A percentile compares a stretch with the other conserved stretches of the same genome.
Evolutionary conservation across 2,329 filamentous ascomycete species (phyloP).

Genomic region (Verticillium longisporum): DNA sequence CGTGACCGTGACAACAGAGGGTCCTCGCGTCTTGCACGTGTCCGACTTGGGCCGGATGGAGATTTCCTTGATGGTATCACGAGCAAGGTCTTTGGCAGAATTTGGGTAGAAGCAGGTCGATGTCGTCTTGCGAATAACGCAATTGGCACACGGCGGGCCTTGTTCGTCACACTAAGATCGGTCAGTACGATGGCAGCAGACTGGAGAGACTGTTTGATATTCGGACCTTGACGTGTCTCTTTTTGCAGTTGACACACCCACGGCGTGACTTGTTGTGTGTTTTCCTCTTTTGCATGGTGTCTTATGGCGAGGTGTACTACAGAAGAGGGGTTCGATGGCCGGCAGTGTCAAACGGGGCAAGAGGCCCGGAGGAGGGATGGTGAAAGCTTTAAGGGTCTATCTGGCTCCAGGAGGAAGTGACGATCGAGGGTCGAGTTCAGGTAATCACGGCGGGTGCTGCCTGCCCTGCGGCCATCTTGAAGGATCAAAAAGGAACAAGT

Average conservation of each 20-base stretch:
- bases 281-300: constrained; percentile 2
- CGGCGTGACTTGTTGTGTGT: constrained; percentile 3
- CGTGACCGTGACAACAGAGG: neutral
- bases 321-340: constrained; percentile 8
- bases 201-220: neutral
- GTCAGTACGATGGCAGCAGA: neutral
- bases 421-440: neutral
- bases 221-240: constrained; percentile 3
- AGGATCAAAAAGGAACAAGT: neutral
- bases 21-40: neutral
- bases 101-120: neutral
- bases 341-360: no score
- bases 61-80: neutral
- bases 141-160: constrained; percentile 27
- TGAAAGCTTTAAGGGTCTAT: neutral
- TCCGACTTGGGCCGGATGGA: neutral
- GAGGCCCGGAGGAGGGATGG: neutral
- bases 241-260: constrained; percentile 1
- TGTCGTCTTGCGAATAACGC: constrained; percentile 15
- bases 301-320: neutral
- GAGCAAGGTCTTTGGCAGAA: neutral
- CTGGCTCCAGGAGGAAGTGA: neutral
- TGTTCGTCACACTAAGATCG: constrained; percentile 27
- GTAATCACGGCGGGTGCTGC: neutral
- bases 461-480: neutral